phyloP scores from a whole-genome alignment of 106 monocot genomes.

The Dendrobium huoshanense region DNA sequence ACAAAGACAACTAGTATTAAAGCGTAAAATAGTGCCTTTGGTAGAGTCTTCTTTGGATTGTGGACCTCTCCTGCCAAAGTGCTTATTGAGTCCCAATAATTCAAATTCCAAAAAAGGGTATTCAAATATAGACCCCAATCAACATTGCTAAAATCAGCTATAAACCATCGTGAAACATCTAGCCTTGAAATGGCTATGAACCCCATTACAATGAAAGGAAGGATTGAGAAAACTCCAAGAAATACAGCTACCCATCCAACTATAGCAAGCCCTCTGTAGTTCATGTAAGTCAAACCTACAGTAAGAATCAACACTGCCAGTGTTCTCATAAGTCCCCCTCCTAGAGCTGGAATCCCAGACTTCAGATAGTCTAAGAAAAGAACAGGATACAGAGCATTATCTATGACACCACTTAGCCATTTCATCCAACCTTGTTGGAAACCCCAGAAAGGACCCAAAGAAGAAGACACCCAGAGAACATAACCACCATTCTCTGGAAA shows the following conservation, averaged over 20 bases:
- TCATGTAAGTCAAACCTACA: constrained; percentile 46
- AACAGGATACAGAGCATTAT: constrained; percentile 73
- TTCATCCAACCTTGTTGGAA: constrained; percentile 83
- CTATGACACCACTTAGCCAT: constrained; percentile 73
- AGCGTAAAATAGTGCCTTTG: constrained; percentile 58
- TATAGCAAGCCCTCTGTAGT: constrained; percentile 60
- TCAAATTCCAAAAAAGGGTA: constrained; percentile 75
- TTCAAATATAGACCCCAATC: constrained; percentile 62
- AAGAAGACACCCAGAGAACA: constrained; percentile 65
- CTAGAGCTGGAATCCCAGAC: constrained; percentile 41
- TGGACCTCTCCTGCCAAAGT: constrained; percentile 61
- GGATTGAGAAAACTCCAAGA: constrained; percentile 49
- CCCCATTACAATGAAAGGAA: constrained; percentile 58
- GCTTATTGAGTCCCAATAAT: constrained; percentile 77
- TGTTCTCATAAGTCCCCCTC: constrained; percentile 32
- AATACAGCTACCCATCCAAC: constrained; percentile 61
- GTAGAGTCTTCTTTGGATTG: constrained; percentile 55
- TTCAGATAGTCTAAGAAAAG: constrained; percentile 64
- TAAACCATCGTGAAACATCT: constrained; percentile 44
- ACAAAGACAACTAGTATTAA: constrained; percentile 39
- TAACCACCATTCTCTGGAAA: constrained; percentile 77
- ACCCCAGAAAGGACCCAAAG: constrained; percentile 62
- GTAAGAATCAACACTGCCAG: constrained; percentile 38
- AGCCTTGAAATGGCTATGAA: constrained; percentile 38
- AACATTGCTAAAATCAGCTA: constrained; percentile 18